A percentile compares a stretch with the other conserved stretches of the same genome.
phyloP scores from a whole-genome alignment of 148 eudicot species.

The Amaranthus hypochondriacus region DNA sequence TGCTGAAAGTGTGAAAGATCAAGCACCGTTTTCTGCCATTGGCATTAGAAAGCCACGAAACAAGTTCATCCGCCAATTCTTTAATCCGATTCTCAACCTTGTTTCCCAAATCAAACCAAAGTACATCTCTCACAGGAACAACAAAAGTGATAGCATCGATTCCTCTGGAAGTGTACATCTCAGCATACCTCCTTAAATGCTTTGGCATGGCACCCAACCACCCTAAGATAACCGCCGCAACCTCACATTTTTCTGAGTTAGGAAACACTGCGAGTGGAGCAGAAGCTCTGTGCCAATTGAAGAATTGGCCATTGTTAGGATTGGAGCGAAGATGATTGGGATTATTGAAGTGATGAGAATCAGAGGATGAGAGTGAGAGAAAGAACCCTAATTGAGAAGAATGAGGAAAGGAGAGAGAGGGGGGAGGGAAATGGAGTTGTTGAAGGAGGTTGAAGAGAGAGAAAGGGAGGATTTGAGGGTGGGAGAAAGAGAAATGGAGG shows the following conservation, averaged over 20 bases:
- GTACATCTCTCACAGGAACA: slow-evolving; percentile 59
- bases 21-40: slow-evolving; percentile 45
- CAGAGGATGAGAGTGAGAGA: slow-evolving; percentile 23
- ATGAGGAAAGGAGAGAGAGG: slow-evolving; percentile 12
- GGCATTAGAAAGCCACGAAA: slow-evolving; percentile 54
- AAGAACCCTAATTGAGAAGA: slow-evolving; percentile 21
- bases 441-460: slow-evolving; percentile 6
- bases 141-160: slow-evolving; percentile 58
- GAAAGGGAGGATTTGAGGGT: slow-evolving; percentile 9
- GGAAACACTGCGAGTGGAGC: background rate
- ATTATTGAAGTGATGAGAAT: background rate
- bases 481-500: background rate
- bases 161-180: slow-evolving; percentile 60
- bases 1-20: slow-evolving; percentile 91
- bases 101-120: slow-evolving; percentile 68
- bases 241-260: slow-evolving; percentile 26
- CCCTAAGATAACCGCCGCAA: slow-evolving; percentile 73
- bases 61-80: slow-evolving; percentile 43
- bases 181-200: slow-evolving; percentile 70
- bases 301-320: slow-evolving; percentile 2
- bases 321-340: background rate
- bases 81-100: slow-evolving; percentile 46
- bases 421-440: background rate
- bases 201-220: slow-evolving; percentile 80
- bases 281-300: slow-evolving; percentile 27